phyloP scores from a whole-genome alignment of 1,139 yeast genomes.

The Yamadazyma triangularis region DNA sequence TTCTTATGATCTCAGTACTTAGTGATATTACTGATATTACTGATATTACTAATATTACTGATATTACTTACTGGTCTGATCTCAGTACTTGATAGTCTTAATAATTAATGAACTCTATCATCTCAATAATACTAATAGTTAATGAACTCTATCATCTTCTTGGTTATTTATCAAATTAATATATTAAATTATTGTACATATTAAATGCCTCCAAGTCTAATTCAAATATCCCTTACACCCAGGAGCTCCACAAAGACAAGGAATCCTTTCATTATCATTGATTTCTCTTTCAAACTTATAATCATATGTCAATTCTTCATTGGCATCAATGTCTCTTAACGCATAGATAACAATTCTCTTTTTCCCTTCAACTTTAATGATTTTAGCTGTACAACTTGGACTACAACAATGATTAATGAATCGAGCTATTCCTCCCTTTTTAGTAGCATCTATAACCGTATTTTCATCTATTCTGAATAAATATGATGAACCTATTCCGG shows the following conservation, averaged over 20 bases:
- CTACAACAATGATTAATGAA: slow-evolving; percentile 96
- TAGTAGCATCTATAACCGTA: slow-evolving; percentile 95
- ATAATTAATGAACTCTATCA: too few relatives aligned
- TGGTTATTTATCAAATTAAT: too few relatives aligned
- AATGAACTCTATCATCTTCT: too few relatives aligned
- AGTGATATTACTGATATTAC: too few relatives aligned
- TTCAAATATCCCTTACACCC: slow-evolving; percentile 92
- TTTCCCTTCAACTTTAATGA: slow-evolving; percentile 90
- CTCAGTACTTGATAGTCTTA: too few relatives aligned
- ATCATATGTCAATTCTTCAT: slow-evolving; percentile 92
- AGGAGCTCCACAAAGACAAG: slow-evolving; percentile 92
- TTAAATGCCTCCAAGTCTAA: too few relatives aligned
- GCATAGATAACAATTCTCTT: slow-evolving; percentile 96
- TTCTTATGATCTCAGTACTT: too few relatives aligned
- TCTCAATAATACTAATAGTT: too few relatives aligned
- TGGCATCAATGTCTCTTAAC: slow-evolving; percentile 77
- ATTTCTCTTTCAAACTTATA: slow-evolving; percentile 91
- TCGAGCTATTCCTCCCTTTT: slow-evolving; percentile 93
- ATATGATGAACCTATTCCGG: slow-evolving; percentile 95
- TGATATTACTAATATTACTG: too few relatives aligned
- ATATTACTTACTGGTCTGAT: too few relatives aligned
- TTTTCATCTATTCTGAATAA: slow-evolving; percentile 89
- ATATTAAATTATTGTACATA: too few relatives aligned
- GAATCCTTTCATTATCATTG: slow-evolving; percentile 83
- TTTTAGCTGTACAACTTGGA: slow-evolving; percentile 96